Conservation (phyloP, 257 asterid genomes). For the Solanum phureja region DNA sequence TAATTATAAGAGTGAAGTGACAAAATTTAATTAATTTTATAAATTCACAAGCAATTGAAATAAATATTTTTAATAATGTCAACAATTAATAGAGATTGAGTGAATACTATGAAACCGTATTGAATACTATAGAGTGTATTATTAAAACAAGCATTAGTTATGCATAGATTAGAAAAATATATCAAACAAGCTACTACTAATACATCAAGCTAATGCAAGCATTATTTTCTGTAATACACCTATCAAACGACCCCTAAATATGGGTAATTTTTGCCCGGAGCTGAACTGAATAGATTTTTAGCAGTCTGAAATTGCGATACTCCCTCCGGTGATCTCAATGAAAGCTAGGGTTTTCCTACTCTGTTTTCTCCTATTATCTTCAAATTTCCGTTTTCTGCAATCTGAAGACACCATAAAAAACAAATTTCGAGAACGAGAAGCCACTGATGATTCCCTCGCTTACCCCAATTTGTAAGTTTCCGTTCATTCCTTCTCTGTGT, state of each 20-base stretch:
- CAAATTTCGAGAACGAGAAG: constrained; percentile 92
- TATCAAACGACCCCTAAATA: too few relatives aligned
- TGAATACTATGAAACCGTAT: not conserved
- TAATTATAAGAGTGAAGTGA: too few relatives aligned
- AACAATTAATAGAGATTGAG: not conserved
- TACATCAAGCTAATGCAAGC: too few relatives aligned
- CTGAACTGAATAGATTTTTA: not conserved
- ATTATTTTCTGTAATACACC: too few relatives aligned
- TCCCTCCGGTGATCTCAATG: constrained; percentile 31
- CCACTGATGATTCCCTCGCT: constrained; percentile 83
- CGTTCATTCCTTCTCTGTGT: not conserved
- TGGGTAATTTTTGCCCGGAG: not conserved
- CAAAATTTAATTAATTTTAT: too few relatives aligned
- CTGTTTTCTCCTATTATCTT: constrained; percentile 40
- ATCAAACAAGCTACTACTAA: too few relatives aligned
- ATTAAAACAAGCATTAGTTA: too few relatives aligned
- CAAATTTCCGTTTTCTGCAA: constrained; percentile 45
- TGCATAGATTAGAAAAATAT: too few relatives aligned
- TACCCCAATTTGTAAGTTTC: constrained; percentile 74
- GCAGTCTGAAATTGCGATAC: not conserved
- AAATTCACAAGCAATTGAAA: too few relatives aligned
- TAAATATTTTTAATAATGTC: too few relatives aligned
- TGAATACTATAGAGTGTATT: too few relatives aligned
- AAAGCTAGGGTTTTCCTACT: constrained; percentile 47
- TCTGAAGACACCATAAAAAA: constrained; percentile 58